These are phyloP conservation scores for Talaromyces adpressus DNA, from an alignment of 495 filamentous ascomycete genomes.

Conservation along the genomic window DNA sequence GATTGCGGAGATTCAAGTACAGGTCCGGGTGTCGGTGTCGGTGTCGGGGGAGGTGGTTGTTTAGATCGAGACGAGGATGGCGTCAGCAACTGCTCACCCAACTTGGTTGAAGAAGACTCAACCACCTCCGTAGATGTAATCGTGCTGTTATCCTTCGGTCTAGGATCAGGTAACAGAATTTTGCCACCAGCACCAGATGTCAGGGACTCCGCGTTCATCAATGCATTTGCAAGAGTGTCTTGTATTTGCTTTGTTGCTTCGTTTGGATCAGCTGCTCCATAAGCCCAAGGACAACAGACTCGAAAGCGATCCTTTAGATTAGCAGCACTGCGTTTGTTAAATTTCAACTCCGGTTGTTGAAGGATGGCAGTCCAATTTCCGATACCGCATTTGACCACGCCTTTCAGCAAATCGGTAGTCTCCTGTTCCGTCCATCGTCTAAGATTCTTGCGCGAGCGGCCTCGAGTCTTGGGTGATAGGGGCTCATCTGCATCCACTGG, in stretches of 20 bases:
- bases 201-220: constrained; percentile 27
- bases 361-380: constrained; percentile 85
- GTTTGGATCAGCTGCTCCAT: constrained; percentile 37
- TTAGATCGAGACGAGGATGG: constrained; percentile 1
- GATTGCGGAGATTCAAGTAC: neutral
- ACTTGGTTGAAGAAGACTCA: constrained; percentile 3
- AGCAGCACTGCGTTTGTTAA: constrained; percentile 67
- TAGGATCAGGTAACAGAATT: constrained; percentile 17
- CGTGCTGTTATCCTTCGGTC: constrained; percentile 4
- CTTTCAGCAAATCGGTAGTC: constrained; percentile 66
- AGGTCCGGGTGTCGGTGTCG: neutral
- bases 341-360: constrained; percentile 64
- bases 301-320: constrained; percentile 85
- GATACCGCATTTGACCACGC: constrained; percentile 74
- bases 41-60: neutral
- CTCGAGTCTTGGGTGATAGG: constrained; percentile 33
- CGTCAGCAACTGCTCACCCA: neutral
- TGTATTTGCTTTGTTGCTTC: constrained; percentile 39
- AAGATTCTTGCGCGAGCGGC: constrained; percentile 39
- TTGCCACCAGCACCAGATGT: constrained; percentile 19
- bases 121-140: neutral
- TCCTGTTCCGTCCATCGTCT: constrained; percentile 80
- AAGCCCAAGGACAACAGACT: constrained; percentile 63
- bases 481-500: constrained; percentile 20
- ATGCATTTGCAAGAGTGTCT: constrained; percentile 30